These are phyloP conservation scores for Eimeria falciformis DNA, from an alignment of 169 alveolate species.

Conservation along the genomic window DNA sequence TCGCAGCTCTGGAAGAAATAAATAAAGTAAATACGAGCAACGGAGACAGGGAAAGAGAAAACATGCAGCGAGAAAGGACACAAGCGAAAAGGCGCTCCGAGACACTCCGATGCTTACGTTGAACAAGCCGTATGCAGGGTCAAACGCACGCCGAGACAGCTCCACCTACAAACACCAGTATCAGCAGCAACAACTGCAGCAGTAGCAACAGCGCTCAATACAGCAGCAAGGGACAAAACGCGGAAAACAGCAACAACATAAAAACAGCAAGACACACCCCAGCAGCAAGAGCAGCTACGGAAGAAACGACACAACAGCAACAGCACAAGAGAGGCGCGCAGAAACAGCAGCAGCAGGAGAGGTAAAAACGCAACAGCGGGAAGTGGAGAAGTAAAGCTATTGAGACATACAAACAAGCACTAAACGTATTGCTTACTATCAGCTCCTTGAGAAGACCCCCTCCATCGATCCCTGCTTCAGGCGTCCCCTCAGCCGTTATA, in stretches of 20 bases:
- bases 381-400: not conserved
- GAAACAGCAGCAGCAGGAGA: conserved; percentile 9
- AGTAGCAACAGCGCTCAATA: not conserved
- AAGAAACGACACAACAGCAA: not conserved
- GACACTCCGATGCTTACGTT: conserved; percentile 73
- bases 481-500: conserved; percentile 90
- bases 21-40: not conserved
- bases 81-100: conserved; percentile 30
- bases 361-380: not conserved
- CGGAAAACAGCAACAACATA: not conserved
- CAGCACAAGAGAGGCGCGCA: no score
- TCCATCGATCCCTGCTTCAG: conserved; percentile 97
- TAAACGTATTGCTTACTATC: conserved; percentile 80
- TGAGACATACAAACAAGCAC: not conserved
- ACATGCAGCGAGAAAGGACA: not conserved
- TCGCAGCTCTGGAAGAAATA: conserved; percentile 71
- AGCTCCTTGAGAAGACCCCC: conserved; percentile 98
- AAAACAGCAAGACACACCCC: not conserved
- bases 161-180: conserved; percentile 7
- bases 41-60: not conserved
- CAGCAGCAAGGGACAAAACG: not conserved
- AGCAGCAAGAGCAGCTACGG: not conserved
- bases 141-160: conserved; percentile 91
- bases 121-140: conserved; percentile 91
- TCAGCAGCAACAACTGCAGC: conserved; percentile 14